Conservation (phyloP, 805 yeast genomes). For the Saturnispora silvae region DNA sequence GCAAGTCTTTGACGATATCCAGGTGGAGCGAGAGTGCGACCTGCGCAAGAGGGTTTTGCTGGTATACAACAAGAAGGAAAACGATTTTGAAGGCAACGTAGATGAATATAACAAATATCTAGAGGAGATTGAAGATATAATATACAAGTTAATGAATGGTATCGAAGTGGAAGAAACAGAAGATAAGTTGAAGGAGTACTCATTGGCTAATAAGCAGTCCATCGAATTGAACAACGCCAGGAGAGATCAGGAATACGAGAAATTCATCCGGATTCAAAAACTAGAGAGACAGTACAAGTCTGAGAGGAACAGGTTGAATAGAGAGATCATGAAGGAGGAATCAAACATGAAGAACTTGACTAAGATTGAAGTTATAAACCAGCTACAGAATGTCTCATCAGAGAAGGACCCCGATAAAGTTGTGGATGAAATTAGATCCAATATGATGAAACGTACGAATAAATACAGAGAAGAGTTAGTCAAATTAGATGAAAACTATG, state of each 20-base stretch:
- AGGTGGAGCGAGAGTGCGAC: slow-evolving; percentile 87
- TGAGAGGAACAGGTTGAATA: slow-evolving; percentile 56
- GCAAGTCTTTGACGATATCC: slow-evolving; percentile 85
- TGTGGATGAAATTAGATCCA: slow-evolving; percentile 40
- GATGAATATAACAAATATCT: slow-evolving; percentile 64
- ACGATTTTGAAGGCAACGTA: slow-evolving; percentile 54
- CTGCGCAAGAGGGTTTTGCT: slow-evolving; percentile 66
- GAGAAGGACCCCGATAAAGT: slow-evolving; percentile 32
- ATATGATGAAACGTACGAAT: slow-evolving; percentile 51
- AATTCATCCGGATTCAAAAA: slow-evolving; percentile 51
- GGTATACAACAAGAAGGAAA: slow-evolving; percentile 71
- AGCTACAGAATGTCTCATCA: slow-evolving; percentile 29
- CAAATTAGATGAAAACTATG: slow-evolving; percentile 24
- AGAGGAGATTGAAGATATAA: slow-evolving; percentile 72
- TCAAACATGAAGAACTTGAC: slow-evolving; percentile 32
- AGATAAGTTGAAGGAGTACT: slow-evolving; percentile 54
- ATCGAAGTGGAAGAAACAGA: slow-evolving; percentile 63
- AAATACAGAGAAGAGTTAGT: slow-evolving; percentile 52
- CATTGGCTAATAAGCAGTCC: slow-evolving; percentile 59
- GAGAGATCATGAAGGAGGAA: slow-evolving; percentile 45
- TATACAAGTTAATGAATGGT: slow-evolving; percentile 64
- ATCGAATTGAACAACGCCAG: slow-evolving; percentile 69
- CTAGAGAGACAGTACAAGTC: slow-evolving; percentile 61
- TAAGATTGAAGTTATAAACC: slow-evolving; percentile 46
- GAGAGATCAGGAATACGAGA: slow-evolving; percentile 60